A percentile compares a stretch with the other conserved stretches of the same genome.
These are phyloP conservation scores for Penicillium simplicissimum DNA, from an alignment of 495 filamentous ascomycete genomes.

Conservation along the genomic window DNA sequence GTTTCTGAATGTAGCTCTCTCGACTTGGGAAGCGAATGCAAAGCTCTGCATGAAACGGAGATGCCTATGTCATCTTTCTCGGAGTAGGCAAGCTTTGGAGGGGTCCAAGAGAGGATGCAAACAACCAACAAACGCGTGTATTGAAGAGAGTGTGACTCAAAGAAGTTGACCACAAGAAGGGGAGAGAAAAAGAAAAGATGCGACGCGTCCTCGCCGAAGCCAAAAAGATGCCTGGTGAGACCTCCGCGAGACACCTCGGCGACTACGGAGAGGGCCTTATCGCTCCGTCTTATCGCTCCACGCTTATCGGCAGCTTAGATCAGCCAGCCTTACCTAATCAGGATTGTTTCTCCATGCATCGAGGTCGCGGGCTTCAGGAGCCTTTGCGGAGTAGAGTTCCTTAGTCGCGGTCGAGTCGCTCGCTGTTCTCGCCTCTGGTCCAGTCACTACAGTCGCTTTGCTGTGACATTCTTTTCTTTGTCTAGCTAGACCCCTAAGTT, in stretches of 20 bases:
- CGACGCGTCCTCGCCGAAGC: conserved; percentile 1
- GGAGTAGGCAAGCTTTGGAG: not conserved
- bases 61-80: conserved; percentile 16
- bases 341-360: conserved; percentile 19
- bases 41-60: conserved; percentile 5
- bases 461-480: not conserved
- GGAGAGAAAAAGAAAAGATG: not conserved
- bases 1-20: not conserved
- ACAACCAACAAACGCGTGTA: not conserved
- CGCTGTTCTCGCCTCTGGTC: not conserved
- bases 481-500: conserved; percentile 11
- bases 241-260: conserved; percentile 3
- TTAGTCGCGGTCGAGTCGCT: conserved; percentile 8
- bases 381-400: conserved; percentile 11
- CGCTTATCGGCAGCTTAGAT: conserved; percentile 20
- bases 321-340: conserved; percentile 10
- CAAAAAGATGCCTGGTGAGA: not conserved
- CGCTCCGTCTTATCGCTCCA: conserved; percentile 18
- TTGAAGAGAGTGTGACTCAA: not conserved
- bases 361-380: conserved; percentile 20
- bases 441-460: conserved; percentile 6
- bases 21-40: not conserved
- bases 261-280: conserved; percentile 23
- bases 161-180: not conserved
- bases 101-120: not conserved